phyloP scores from a whole-genome alignment of 805 yeast genomes.

The Suhomyces tanzawaensis region DNA sequence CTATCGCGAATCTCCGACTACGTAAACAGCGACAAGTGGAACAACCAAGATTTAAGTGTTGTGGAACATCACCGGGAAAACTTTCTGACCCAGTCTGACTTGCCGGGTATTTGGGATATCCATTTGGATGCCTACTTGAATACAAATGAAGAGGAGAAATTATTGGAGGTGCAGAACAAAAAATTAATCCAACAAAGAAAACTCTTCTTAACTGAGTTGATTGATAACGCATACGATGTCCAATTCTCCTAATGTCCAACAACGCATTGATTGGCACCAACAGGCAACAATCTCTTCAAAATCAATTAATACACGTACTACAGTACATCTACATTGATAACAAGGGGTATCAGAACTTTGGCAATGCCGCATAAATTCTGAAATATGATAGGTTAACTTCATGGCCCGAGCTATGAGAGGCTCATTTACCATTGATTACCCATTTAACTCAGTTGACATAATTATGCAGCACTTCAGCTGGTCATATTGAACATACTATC shows the following conservation, averaged over 20 bases:
- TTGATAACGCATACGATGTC: neutral
- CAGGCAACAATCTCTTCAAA: neutral
- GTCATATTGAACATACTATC: too few species aligned
- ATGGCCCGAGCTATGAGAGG: too few species aligned
- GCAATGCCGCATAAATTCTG: too few species aligned
- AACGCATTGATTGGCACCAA: too few species aligned
- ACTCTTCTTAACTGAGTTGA: slow-evolving; percentile 4
- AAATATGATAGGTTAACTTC: too few species aligned
- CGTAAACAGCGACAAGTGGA: neutral
- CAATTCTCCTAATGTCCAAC: neutral
- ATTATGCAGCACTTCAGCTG: too few species aligned
- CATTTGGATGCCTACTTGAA: slow-evolving; percentile 3
- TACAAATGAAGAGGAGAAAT: slow-evolving; percentile 5
- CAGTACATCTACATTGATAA: too few species aligned
- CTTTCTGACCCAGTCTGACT: neutral
- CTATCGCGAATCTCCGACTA: neutral
- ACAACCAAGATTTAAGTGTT: neutral
- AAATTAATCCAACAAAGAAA: slow-evolving; percentile 6
- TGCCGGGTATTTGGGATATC: neutral
- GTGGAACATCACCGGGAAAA: neutral
- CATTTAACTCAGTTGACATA: too few species aligned
- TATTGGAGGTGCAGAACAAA: slow-evolving; percentile 5
- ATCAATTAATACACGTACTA: neutral
- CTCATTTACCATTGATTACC: too few species aligned
- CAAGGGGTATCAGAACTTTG: too few species aligned